Evolutionary conservation across 2,329 filamentous ascomycete genomes (phyloP), one percentile per base, ranked within the genome.

Genomic region (Ceratocystis albifundus): DNA sequence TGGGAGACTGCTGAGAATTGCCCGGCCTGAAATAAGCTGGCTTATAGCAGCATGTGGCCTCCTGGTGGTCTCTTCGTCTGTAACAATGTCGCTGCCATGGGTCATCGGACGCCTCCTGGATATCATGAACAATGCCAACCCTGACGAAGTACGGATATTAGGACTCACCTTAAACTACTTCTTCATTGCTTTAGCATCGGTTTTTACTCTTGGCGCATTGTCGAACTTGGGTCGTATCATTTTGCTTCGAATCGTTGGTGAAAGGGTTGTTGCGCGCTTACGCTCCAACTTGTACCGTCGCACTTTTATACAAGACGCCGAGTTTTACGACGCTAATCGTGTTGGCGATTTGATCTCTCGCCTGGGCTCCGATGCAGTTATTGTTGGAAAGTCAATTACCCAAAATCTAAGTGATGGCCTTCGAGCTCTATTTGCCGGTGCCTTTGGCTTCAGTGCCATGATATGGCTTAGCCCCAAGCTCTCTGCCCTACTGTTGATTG

Each of bases 331-430:
- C 74, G 94, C 94, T 48, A 99, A 99, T 77, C 84, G 94, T 30
- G 92, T 96, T 30, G 94, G 94, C 74, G 94, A 99, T 74, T 79
- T 99, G 71, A 96, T 99, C 72, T 97, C 93, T 46, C 88, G 95
- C 46, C 84, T 99, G 59, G 92, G 93, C 72, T 96, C 92, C 1
- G 95, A 99, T 75, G 96, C 94, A 0, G 90, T 97, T 73, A 95
- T 99, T 72, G 94, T 99, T 65, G 94, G 93, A 73, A 99, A 99
- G 77, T 96, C 91, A 72, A 96, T 99, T 70, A 99, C 94, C 0
- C 93, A 97, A 74, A 99, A 99, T 73, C 79, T 99, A 62, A 97
- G 93, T 4, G 94, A 99, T 76, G 94, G 94, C n/a, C 81, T 99
- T 64, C 84, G 94, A 68, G 88, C 94, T 17, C 78, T 94, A 41